Evolutionary conservation across 108 stramenopile genomes (phyloP).

Genomic region (Stephanodiscus minutulus): DNA sequence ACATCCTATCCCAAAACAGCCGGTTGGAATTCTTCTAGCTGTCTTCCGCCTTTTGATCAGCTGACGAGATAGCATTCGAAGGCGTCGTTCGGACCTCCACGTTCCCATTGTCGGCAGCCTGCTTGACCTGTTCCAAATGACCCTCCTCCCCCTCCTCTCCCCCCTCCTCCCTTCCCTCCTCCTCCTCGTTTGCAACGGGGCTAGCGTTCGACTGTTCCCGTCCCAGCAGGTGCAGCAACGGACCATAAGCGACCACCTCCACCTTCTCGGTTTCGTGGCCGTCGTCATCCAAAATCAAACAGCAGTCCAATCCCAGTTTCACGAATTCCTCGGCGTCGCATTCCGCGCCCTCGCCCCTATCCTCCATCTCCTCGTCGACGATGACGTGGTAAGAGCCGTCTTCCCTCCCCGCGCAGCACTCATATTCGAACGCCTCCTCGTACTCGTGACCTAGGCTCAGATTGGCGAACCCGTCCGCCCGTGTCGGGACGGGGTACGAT

Average conservation of each 20-base stretch:
- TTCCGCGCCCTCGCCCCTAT: constrained; percentile 8
- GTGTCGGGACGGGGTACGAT: too few relatives aligned
- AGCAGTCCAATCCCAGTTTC: constrained; percentile 45
- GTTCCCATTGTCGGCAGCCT: background rate
- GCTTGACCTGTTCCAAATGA: background rate
- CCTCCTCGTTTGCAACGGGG: background rate
- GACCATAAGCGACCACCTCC: background rate
- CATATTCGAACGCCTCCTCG: background rate
- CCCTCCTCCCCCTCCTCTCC: background rate
- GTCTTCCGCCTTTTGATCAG: constrained; percentile 16
- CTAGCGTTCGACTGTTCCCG: background rate
- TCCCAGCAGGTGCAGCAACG: background rate
- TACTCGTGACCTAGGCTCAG: background rate
- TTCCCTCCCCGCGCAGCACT: too few relatives aligned
- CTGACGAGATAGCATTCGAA: background rate
- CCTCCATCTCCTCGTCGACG: background rate
- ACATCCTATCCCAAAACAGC: too few relatives aligned
- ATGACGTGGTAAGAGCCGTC: too few relatives aligned
- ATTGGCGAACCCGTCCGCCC: constrained; percentile 2
- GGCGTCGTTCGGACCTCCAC: background rate
- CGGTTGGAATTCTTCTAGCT: constrained; percentile 38
- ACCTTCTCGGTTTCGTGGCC: constrained; percentile 7
- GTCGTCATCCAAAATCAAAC: constrained; percentile 45
- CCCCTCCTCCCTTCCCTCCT: background rate
- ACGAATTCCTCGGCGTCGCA: constrained; percentile 20